Percentiles rank a stretch among this genome's conserved stretches.
These are phyloP conservation scores for Mallotus japonicus DNA, from an alignment of 441 rosid species.

Conservation along the genomic window DNA sequence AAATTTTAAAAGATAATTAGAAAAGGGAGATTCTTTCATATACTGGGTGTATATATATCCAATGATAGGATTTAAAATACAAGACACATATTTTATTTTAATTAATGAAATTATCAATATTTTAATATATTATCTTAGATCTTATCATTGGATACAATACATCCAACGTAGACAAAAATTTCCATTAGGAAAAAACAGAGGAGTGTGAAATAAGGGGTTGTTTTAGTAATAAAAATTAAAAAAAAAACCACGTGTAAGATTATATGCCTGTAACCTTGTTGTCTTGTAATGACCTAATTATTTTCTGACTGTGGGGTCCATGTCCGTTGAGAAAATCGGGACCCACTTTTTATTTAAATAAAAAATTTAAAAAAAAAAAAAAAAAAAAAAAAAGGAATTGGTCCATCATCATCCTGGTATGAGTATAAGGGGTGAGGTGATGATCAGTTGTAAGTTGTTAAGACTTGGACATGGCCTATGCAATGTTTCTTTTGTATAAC, in stretches of 20 bases:
- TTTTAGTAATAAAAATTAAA: no score
- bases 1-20: no score
- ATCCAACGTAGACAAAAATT: no score
- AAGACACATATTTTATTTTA: no score
- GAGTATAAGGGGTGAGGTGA: background rate
- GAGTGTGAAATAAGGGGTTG: no score
- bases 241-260: conserved; percentile 17
- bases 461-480: background rate
- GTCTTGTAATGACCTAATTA: conserved; percentile 21
- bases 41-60: no score
- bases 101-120: no score
- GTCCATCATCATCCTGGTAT: background rate
- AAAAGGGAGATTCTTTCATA: no score
- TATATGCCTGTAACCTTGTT: background rate
- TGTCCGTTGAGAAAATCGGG: background rate
- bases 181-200: no score
- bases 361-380: background rate
- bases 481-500: background rate
- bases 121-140: no score
- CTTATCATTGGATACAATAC: no score
- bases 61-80: no score
- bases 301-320: conserved; percentile 12
- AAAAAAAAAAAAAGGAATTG: background rate
- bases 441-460: background rate
- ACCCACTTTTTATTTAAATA: conserved; percentile 1